Base-by-base conservation (phyloP, 1,284 basidiomycete genomes). In the Tylopilus sp. region DNA sequence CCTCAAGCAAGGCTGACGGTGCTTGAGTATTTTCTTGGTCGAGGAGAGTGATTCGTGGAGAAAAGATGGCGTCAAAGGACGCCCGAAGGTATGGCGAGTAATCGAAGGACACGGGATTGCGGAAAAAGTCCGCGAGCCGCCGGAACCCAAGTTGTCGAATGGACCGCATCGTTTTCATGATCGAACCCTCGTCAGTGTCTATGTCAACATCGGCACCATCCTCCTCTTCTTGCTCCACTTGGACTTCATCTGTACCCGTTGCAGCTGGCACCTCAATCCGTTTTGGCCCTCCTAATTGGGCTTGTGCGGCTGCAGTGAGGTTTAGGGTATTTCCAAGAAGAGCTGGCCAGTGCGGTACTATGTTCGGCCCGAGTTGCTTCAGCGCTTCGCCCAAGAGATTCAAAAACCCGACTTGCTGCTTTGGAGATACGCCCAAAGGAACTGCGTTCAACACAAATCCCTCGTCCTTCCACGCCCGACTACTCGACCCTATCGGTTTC, bases 21-120 rank as follows among this genome's bases (percentile, higher is more conserved):
- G 95, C 88, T 79, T 99, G 97, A 0, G 94, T 95, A 73, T 97
- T 98, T 80, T 99, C 97, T 57, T 83, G 83, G 63, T 94, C 90
- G 29, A 99, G 85, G 7, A 83, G 81, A 0, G 88, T 82, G 33
- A 99, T 83, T 24, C 97, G 92, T 0, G 97, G 96, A 0, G 92
- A 91, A 72, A 99, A 93, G 78, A 96, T 88, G 0, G 86, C 81
- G 3, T 83, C 70, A 80, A 96, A 98, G 16, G 92, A 86, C 15
- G 85, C 81, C 1, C 82, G 79, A 69, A 98, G 83, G 79, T 91
- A 98, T 0, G 89, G 85, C 0, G 82, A 72, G 80, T 94, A 97
- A 77, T 96, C 88, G 74, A 96, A 98, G 1, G 82, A 75, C 51
- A 89, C 82, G 0, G 91, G 87, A 51, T 84, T 84, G 36, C 89